Conservation (phyloP, 73 alveolate genomes). For the Durusdinium trenchii region DNA sequence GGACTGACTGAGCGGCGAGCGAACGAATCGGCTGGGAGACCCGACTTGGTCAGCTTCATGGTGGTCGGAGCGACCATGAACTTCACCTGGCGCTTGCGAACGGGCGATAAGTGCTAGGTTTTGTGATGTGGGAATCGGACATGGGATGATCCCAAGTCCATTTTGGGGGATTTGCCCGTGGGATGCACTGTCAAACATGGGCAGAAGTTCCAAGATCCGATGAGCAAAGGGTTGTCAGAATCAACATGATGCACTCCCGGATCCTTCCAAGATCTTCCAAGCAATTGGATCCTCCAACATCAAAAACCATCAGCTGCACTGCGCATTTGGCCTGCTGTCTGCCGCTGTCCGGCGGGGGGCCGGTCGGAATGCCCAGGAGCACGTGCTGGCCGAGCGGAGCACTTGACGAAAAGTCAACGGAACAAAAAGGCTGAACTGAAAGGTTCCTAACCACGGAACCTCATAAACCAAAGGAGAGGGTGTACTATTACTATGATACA, state of each 20-base stretch:
- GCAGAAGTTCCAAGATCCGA: no score
- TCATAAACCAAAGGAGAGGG: no score
- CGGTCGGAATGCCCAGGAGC: conserved; percentile 50
- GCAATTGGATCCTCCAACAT: not conserved
- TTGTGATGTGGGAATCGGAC: not conserved
- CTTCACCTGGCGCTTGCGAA: conserved; percentile 29
- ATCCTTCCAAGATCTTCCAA: not conserved
- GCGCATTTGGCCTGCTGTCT: not conserved
- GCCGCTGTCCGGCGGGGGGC: no score
- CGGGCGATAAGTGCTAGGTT: not conserved
- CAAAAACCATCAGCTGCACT: conserved; percentile 15
- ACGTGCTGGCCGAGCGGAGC: conserved; percentile 32
- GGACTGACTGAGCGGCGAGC: not conserved
- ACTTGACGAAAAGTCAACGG: not conserved
- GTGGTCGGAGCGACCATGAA: conserved; percentile 72
- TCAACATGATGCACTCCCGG: no score
- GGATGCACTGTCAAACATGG: no score
- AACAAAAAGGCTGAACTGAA: not conserved
- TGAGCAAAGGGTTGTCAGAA: no score
- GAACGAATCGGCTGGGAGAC: not conserved
- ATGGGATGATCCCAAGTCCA: not conserved
- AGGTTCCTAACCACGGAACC: no score
- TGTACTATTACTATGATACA: no score
- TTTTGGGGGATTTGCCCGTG: no score
- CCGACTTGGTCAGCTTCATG: conserved; percentile 52